Conservation (phyloP, 176 grass and related monocot genomes). For the Oryza punctata region DNA sequence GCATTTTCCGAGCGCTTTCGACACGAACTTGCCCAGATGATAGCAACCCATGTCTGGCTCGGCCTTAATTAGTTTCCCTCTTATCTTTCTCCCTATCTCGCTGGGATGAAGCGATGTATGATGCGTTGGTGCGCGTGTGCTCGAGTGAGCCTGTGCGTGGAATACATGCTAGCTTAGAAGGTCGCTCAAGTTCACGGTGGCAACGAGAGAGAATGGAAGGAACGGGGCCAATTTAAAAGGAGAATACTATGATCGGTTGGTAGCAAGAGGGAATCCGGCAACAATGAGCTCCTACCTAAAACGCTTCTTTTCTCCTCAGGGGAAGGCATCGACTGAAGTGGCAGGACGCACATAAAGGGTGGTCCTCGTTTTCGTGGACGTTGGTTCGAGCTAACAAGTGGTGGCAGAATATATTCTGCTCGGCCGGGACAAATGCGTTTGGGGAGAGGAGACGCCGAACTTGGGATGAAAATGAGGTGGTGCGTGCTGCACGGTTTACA, state of each 20-base stretch:
- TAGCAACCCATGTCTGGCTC: constrained; percentile 77
- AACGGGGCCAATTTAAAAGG: constrained; percentile 37
- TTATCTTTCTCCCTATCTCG: constrained; percentile 13
- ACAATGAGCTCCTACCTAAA: constrained; percentile 50
- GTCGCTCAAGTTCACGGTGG: constrained; percentile 6
- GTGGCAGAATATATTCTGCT: constrained; percentile 58
- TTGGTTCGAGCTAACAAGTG: constrained; percentile 34
- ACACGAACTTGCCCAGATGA: constrained; percentile 62
- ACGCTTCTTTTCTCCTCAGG: constrained; percentile 32
- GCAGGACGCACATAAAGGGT: constrained; percentile 39
- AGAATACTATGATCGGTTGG: constrained; percentile 21
- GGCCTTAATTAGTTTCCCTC: not conserved
- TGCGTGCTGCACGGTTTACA: constrained; percentile 17
- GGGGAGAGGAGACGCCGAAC: not conserved
- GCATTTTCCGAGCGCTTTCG: constrained; percentile 64
- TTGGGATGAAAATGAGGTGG: not conserved
- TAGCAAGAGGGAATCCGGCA: constrained; percentile 43
- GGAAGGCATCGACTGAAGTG: constrained; percentile 42
- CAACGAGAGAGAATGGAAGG: constrained; percentile 22
- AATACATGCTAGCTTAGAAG: constrained; percentile 45
- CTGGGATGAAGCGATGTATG: not conserved
- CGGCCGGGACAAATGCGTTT: constrained; percentile 4
- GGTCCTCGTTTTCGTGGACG: constrained; percentile 60
- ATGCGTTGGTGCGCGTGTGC: constrained; percentile 6
- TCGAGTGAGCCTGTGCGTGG: not conserved